Evolutionary conservation across 495 filamentous ascomycete species (phyloP), one percentile per base, ranked within the genome.

Genomic region (Aspergillus hancockii): DNA sequence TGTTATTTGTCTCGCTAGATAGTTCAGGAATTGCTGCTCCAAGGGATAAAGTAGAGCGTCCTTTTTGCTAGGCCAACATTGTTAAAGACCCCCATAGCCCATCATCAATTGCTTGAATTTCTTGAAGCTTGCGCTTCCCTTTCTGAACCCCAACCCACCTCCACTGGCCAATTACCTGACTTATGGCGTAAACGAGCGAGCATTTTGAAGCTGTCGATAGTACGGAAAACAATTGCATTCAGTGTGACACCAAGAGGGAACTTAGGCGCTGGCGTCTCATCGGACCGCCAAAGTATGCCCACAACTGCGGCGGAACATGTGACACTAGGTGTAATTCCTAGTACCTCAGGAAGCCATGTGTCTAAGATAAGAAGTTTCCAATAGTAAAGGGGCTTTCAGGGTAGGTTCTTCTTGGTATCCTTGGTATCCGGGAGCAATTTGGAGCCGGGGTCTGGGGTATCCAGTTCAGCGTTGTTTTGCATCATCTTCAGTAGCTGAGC

Each of bases 71-170:
- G 21, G 66, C 61, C 0, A 78, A 57, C n/a, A 80, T 55, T 41
- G 58, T 63, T 0, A 77, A 41, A 12, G 69, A 67, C 0, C 77
- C 76, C 59, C 66, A 69, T 0, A 73, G 73, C 1, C 77, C 77
- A 3, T 64, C 61, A 49, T 78, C 75, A 45, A 75, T 73, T 7
- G 61, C 40, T 51, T 73, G 61, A 45, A 76, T 63, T 4, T 63
- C 59, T 5, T 59, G 16, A 3, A 80, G 53, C 12, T 41, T 64
- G 19, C 65, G 62, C 16, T 59, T 52, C 36, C 58, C 31, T 5
- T 43, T 56, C 21, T 59, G 58, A 49, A 74, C 72, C 63, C 65
- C 67, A 19, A 59, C 60, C 76, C 76, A 75, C 65, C 75, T 77
- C 31, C 75, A 51, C 55, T 79, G 73, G 21, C 74, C 59, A 13